These are phyloP conservation scores for Neostapfia colusana DNA, from an alignment of 176 grass and related monocot species.

Conservation along the genomic window DNA sequence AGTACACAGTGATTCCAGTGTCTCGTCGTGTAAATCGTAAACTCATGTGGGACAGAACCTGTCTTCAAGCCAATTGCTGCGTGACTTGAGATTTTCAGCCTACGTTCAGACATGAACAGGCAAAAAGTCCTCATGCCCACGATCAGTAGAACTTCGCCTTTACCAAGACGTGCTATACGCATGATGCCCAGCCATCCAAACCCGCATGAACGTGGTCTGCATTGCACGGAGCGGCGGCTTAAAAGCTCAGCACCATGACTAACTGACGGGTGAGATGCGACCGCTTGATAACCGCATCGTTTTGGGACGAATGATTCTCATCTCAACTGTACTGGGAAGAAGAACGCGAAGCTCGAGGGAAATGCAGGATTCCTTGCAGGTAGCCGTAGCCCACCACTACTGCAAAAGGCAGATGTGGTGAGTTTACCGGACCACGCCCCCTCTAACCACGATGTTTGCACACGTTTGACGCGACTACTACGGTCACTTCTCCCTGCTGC, in stretches of 20 bases:
- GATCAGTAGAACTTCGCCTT: neutral
- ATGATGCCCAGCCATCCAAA: neutral
- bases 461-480: slow-evolving; percentile 51
- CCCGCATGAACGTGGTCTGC: neutral
- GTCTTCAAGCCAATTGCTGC: neutral
- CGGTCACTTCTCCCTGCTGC: slow-evolving; percentile 21
- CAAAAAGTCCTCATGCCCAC: neutral
- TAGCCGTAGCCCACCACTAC: slow-evolving; percentile 2
- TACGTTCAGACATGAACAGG: neutral
- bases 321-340: neutral
- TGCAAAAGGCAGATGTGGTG: neutral
- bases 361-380: slow-evolving; percentile 28
- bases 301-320: slow-evolving; percentile 34
- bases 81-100: neutral
- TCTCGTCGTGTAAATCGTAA: neutral
- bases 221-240: neutral
- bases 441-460: too few species aligned
- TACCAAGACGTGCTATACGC: neutral
- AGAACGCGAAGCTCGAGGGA: slow-evolving; percentile 27
- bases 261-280: slow-evolving; percentile 3
- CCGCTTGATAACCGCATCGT: slow-evolving; percentile 11
- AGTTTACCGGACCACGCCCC: slow-evolving; percentile 13
- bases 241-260: neutral
- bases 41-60: neutral
- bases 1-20: neutral